phyloP scores from a whole-genome alignment of 192 early-diverging fungal species.

The Neocallimastix lanati region DNA sequence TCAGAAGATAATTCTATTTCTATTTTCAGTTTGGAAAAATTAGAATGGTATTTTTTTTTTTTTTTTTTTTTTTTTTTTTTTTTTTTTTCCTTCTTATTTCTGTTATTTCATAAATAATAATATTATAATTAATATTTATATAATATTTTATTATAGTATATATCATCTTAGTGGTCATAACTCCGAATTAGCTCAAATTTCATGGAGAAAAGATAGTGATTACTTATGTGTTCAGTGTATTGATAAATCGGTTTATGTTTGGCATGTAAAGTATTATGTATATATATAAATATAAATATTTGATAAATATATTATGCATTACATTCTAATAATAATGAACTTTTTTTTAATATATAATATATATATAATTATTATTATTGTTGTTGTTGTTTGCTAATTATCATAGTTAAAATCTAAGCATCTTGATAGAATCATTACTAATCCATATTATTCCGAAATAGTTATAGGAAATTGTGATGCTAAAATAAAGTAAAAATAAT shows the following conservation, averaged over 20 bases:
- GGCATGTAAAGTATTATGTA: conserved; percentile 38
- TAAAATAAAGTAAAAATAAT: conserved; percentile 18
- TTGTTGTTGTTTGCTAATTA: too few species aligned
- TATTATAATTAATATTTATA: too few species aligned
- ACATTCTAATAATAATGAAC: too few species aligned
- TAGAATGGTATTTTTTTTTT: neutral
- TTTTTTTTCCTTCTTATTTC: too few species aligned
- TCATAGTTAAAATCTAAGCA: conserved; percentile 56
- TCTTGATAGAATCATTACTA: conserved; percentile 44
- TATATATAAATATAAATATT: neutral
- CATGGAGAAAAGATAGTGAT: conserved; percentile 45
- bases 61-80: too few species aligned
- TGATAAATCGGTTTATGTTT: conserved; percentile 47
- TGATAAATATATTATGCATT: neutral
- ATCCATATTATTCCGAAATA: conserved; percentile 29
- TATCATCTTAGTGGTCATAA: neutral
- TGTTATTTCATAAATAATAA: too few species aligned
- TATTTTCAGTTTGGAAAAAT: neutral
- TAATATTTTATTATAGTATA: neutral
- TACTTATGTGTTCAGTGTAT: conserved; percentile 38
- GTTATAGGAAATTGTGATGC: conserved; percentile 27
- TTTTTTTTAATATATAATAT: too few species aligned
- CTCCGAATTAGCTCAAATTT: neutral
- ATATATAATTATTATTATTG: too few species aligned
- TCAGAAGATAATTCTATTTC: neutral